These are phyloP conservation scores for Pyrus pyrifolia DNA, from an alignment of 306 rosid species.

Conservation along the genomic window DNA sequence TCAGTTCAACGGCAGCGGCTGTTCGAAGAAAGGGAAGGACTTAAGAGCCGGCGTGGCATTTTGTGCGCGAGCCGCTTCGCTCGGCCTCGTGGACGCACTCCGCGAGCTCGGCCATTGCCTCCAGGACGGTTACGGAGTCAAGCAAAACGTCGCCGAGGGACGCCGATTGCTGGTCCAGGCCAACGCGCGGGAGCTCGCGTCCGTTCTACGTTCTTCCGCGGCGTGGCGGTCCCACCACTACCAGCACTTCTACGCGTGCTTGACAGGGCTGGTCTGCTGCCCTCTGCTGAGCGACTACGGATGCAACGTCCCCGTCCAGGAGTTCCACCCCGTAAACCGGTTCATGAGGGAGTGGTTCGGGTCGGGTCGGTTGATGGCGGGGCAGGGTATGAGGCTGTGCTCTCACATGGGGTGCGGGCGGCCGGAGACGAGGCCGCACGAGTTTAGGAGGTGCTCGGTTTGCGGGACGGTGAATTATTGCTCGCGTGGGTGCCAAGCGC, in stretches of 20 bases:
- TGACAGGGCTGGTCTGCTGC: conserved; percentile 12
- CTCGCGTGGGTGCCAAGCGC: conserved; percentile 82
- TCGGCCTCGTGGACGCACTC: conserved; percentile 77
- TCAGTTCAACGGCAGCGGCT: conserved; percentile 95
- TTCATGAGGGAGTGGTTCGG: conserved; percentile 74
- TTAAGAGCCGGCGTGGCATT: conserved; percentile 69
- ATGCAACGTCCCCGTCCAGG: conserved; percentile 36
- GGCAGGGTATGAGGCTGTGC: conserved; percentile 44
- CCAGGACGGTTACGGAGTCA: conserved; percentile 81
- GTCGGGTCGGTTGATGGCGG: conserved; percentile 23
- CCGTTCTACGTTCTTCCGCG: conserved; percentile 25
- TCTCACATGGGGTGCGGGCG: conserved; percentile 69
- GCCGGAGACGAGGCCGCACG: conserved; percentile 75
- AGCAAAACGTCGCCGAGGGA: conserved; percentile 51
- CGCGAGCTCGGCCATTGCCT: conserved; percentile 90
- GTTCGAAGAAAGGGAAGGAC: conserved; percentile 49
- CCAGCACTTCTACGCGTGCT: conserved; percentile 12
- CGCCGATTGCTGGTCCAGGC: conserved; percentile 64
- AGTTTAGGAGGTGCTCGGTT: conserved; percentile 79
- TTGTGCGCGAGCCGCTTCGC: conserved; percentile 62
- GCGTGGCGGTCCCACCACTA: conserved; percentile 22
- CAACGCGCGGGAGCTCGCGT: conserved; percentile 61
- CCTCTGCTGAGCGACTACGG: conserved; percentile 56
- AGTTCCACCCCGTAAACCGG: conserved; percentile 53
- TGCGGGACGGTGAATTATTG: conserved; percentile 80